These are phyloP conservation scores for Suillus americanus DNA, from an alignment of 768 basidiomycete species.

Conservation along the genomic window DNA sequence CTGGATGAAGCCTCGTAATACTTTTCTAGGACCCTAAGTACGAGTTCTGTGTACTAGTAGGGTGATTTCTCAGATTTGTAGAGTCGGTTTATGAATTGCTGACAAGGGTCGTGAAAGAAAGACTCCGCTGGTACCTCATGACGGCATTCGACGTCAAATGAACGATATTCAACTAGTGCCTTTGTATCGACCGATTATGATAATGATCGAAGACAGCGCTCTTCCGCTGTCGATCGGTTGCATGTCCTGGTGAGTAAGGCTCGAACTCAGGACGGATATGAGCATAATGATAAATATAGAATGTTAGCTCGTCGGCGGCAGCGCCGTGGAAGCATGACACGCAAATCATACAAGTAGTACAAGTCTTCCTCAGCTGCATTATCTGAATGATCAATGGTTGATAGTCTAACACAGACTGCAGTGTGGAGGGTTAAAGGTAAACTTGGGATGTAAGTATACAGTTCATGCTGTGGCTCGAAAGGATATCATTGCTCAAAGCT, in stretches of 20 bases:
- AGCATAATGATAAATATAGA: no score
- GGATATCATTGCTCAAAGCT: no score
- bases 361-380: not conserved
- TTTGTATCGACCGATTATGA: not conserved
- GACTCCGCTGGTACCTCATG: not conserved
- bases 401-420: not conserved
- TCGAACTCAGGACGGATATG: not conserved
- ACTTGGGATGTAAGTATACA: no score
- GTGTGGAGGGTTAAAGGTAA: no score
- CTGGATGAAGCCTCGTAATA: not conserved
- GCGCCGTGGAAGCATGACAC: no score
- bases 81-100: not conserved
- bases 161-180: not conserved
- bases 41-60: not conserved
- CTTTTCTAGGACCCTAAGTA: not conserved
- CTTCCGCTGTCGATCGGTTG: not conserved
- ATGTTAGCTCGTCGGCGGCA: not conserved
- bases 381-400: not conserved
- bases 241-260: not conserved
- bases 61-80: not conserved
- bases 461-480: no score
- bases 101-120: not conserved
- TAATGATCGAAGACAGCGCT: not conserved
- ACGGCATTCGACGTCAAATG: not conserved
- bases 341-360: not conserved